Conservation (phyloP, 2,329 filamentous ascomycete genomes). For the Fusarium robinianum region DNA sequence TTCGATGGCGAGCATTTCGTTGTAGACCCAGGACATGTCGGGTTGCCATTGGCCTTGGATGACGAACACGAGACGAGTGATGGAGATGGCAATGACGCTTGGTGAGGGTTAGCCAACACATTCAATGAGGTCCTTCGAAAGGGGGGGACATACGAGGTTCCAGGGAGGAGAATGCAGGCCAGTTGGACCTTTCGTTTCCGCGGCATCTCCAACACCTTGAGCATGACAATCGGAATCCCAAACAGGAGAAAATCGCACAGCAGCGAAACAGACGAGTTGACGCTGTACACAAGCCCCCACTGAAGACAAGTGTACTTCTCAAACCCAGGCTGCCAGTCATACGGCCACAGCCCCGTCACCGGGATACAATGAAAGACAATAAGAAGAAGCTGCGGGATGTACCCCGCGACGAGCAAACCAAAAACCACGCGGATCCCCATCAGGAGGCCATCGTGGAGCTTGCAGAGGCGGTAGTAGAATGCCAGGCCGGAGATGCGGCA, state of each 20-base stretch:
- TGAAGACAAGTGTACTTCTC: conserved; percentile 50
- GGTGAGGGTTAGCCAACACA: conserved; percentile 3
- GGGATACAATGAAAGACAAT: conserved; percentile 57
- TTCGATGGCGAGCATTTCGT: conserved; percentile 55
- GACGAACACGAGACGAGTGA: conserved; percentile 52
- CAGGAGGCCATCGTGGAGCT: conserved; percentile 43
- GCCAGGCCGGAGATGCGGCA: conserved; percentile 57
- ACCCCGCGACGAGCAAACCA: conserved; percentile 47
- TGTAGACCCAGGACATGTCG: conserved; percentile 57
- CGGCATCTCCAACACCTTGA: conserved; percentile 50
- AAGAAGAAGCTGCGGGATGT: conserved; percentile 53
- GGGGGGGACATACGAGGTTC: conserved; percentile 47
- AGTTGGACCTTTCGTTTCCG: conserved; percentile 52
- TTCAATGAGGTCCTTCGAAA: no score
- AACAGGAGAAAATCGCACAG: conserved; percentile 56
- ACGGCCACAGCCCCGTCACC: conserved; percentile 57
- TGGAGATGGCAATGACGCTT: conserved; percentile 55
- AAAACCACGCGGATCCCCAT: conserved; percentile 44
- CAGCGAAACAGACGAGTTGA: conserved; percentile 55
- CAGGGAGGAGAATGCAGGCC: conserved; percentile 53
- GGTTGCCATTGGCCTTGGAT: conserved; percentile 51
- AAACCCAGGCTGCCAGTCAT: conserved; percentile 50
- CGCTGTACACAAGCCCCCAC: conserved; percentile 57
- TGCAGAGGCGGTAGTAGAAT: conserved; percentile 54
- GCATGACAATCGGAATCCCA: conserved; percentile 53